phyloP scores from a whole-genome alignment of 441 rosid genomes.

The Bocquillonia castaneifolia region DNA sequence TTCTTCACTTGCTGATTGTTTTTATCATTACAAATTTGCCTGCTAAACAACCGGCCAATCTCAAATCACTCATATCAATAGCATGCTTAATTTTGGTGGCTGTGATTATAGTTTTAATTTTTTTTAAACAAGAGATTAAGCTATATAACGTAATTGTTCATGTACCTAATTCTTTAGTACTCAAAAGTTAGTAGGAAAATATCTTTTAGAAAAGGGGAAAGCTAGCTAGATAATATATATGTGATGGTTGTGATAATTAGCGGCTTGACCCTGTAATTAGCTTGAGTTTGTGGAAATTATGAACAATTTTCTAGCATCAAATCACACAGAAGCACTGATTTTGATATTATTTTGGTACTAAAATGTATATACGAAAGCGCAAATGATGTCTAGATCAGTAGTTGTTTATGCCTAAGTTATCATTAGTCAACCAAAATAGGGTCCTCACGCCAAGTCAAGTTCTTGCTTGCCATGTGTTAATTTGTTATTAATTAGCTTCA shows the following conservation, averaged over 20 bases:
- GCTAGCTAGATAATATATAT: no score
- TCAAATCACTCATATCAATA: conserved; percentile 7
- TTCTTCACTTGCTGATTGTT: conserved; percentile 20
- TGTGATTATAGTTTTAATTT: neutral
- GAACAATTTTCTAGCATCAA: no score
- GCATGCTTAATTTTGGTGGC: conserved; percentile 7
- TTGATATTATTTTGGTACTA: no score
- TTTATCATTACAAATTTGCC: conserved; percentile 30
- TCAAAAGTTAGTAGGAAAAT: neutral
- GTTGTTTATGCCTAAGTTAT: no score
- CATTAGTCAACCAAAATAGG: no score
- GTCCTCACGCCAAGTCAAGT: no score
- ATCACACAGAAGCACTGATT: no score
- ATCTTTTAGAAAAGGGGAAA: neutral
- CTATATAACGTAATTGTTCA: neutral
- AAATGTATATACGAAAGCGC: no score
- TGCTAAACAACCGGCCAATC: conserved; percentile 20
- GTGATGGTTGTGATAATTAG: neutral
- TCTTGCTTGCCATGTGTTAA: no score
- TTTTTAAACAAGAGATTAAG: neutral
- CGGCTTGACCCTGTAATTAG: neutral
- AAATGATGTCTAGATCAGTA: no score
- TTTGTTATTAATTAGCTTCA: no score
- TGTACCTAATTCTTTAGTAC: neutral
- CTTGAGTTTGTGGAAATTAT: neutral